These are phyloP conservation scores for Nakaseomyces sp. DNA, from an alignment of 1,139 yeast genomes.

Conservation along the genomic window DNA sequence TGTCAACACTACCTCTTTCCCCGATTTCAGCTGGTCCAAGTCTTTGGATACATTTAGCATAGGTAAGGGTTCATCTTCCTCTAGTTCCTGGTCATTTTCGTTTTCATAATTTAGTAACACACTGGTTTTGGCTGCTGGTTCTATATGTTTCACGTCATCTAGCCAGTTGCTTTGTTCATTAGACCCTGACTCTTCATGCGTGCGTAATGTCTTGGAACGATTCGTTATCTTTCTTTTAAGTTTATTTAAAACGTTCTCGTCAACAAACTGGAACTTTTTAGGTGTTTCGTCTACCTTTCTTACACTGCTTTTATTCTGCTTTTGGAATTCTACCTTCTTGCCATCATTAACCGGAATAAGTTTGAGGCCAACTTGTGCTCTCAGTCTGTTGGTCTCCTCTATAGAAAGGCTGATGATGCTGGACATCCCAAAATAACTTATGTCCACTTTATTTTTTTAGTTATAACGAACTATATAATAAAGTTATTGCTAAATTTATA, in stretches of 20 bases:
- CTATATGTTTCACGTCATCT: background rate
- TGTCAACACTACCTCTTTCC: slow-evolving; percentile 47
- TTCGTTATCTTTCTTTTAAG: background rate
- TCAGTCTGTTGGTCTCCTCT: slow-evolving; percentile 46
- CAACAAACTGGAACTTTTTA: background rate
- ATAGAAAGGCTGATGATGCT: slow-evolving; percentile 33
- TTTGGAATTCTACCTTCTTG: background rate
- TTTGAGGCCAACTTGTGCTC: slow-evolving; percentile 42
- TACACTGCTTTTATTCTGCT: background rate
- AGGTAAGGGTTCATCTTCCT: slow-evolving; percentile 21
- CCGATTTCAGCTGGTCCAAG: slow-evolving; percentile 12
- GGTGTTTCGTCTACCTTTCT: background rate
- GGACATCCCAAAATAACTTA: slow-evolving; percentile 17
- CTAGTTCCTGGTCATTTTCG: slow-evolving; percentile 26
- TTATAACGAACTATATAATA: too few relatives aligned
- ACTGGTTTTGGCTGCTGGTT: background rate
- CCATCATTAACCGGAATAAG: slow-evolving; percentile 33
- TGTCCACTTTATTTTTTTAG: too few relatives aligned
- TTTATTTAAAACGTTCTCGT: background rate
- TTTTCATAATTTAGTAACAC: slow-evolving; percentile 1
- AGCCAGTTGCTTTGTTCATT: too few relatives aligned
- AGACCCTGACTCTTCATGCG: background rate
- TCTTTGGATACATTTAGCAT: slow-evolving; percentile 14
- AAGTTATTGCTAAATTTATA: too few relatives aligned
- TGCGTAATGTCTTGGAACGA: background rate